phyloP scores from a whole-genome alignment of 2,329 filamentous ascomycete genomes.

The Fusarium praegraminearum region DNA sequence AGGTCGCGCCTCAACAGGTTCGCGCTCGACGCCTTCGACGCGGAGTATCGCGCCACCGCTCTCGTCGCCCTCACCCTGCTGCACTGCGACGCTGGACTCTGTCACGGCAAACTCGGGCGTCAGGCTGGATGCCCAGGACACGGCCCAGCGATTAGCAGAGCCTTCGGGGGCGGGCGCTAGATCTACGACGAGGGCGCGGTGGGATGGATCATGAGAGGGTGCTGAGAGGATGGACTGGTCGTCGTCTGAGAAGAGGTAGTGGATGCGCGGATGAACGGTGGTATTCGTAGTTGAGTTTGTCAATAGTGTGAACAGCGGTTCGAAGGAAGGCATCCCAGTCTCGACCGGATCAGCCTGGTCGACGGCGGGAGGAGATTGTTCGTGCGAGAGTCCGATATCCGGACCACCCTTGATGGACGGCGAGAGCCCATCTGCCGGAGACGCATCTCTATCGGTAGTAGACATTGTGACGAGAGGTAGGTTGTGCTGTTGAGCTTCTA shows the following conservation, averaged over 20 bases:
- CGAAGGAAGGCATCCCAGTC: constrained; percentile 63
- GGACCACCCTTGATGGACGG: constrained; percentile 32
- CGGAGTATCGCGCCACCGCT: constrained; percentile 50
- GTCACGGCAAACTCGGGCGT: constrained; percentile 77
- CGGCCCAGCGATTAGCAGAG: constrained; percentile 60
- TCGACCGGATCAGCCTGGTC: constrained; percentile 29
- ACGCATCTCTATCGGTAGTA: constrained; percentile 43
- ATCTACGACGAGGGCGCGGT: constrained; percentile 68
- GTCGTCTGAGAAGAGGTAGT: constrained; percentile 95
- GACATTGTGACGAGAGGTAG: constrained; percentile 37
- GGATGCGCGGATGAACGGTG: constrained; percentile 85
- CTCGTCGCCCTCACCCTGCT: constrained; percentile 54
- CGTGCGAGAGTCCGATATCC: constrained; percentile 29
- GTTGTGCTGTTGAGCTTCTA: constrained; percentile 11
- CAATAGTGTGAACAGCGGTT: constrained; percentile 87
- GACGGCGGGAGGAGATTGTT: constrained; percentile 20
- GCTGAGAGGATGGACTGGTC: constrained; percentile 82
- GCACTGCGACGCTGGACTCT: constrained; percentile 57
- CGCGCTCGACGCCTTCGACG: constrained; percentile 55
- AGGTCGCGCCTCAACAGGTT: constrained; percentile 48
- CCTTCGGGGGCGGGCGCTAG: constrained; percentile 56
- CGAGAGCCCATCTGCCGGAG: constrained; percentile 31
- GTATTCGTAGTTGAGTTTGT: constrained; percentile 79
- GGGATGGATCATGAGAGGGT: constrained; percentile 56
- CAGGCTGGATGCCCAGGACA: constrained; percentile 78